A percentile compares a stretch with the other conserved stretches of the same genome.
Conservation (phyloP, 805 yeast species). For the Alloascoidea hylecoeti region DNA sequence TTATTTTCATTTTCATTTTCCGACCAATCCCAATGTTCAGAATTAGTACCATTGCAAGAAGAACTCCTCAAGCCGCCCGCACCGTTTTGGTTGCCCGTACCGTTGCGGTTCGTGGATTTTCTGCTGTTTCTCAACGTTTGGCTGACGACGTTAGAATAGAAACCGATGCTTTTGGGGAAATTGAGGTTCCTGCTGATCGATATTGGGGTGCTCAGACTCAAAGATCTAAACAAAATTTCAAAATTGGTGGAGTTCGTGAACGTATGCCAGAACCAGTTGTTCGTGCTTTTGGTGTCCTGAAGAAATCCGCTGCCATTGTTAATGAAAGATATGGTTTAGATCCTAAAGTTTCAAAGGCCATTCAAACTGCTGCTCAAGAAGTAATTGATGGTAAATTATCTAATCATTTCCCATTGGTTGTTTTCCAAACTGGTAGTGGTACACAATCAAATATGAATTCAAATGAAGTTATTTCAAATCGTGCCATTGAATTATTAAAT, state of each 20-base stretch:
- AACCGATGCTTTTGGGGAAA: conserved; percentile 93
- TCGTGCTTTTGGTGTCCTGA: conserved; percentile 83
- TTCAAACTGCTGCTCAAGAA: conserved; percentile 89
- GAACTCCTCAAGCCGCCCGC: too few relatives aligned
- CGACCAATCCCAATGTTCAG: too few relatives aligned
- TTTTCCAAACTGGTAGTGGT: conserved; percentile 98
- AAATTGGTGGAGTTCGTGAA: conserved; percentile 88
- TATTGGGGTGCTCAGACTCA: conserved; percentile 98
- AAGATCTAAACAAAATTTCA: conserved; percentile 84
- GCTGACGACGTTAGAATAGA: too few relatives aligned
- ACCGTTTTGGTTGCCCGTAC: too few relatives aligned
- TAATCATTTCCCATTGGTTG: conserved; percentile 95
- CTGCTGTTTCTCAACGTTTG: too few relatives aligned
- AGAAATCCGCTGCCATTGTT: conserved; percentile 89
- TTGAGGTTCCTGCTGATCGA: conserved; percentile 72
- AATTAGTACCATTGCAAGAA: too few relatives aligned
- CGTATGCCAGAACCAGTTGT: conserved; percentile 85
- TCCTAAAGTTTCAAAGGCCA: conserved; percentile 70
- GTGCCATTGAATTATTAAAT: conserved; percentile 93
- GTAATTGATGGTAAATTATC: conserved; percentile 83
- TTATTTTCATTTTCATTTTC: too few relatives aligned
- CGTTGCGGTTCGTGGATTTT: too few relatives aligned
- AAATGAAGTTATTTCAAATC: conserved; percentile 93
- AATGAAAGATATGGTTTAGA: conserved; percentile 79
- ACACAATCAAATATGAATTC: conserved; percentile 99